phyloP scores from a whole-genome alignment of 306 rosid species.

The Malus sieversii region DNA sequence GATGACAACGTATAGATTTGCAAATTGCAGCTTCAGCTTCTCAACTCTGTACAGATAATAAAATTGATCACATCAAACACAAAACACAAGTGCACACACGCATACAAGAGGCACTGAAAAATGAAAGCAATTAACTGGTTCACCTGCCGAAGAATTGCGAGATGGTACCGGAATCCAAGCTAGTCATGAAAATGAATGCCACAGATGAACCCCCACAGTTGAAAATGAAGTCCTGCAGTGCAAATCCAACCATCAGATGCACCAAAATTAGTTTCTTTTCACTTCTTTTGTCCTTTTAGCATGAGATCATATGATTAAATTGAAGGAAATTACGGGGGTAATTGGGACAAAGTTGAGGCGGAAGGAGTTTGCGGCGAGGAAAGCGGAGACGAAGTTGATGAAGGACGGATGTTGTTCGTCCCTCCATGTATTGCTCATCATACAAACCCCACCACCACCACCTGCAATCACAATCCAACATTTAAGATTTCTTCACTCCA shows the following conservation, averaged over 20 bases:
- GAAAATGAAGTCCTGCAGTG: conserved; percentile 77
- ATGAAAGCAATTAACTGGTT: neutral
- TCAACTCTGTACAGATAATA: conserved; percentile 45
- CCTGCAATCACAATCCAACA: conserved; percentile 20
- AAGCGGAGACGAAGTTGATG: conserved; percentile 61
- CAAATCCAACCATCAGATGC: neutral
- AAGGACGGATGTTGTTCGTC: conserved; percentile 63
- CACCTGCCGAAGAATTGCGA: conserved; percentile 57
- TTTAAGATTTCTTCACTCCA: neutral
- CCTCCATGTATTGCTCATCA: conserved; percentile 80
- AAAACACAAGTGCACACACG: neutral
- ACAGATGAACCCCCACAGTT: conserved; percentile 85
- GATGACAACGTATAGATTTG: conserved; percentile 54
- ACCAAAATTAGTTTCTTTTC: neutral
- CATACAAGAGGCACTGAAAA: conserved; percentile 5
- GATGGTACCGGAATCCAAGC: conserved; percentile 42
- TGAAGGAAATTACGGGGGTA: conserved; percentile 43
- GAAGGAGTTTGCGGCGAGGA: conserved; percentile 60
- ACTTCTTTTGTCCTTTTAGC: neutral
- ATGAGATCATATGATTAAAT: neutral
- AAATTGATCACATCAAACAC: neutral
- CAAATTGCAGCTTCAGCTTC: conserved; percentile 61
- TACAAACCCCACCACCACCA: conserved; percentile 56
- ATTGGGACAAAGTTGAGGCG: conserved; percentile 67
- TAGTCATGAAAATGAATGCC: conserved; percentile 70